Conservation (phyloP, 768 basidiomycete genomes). For the Boletus eberwhitei region DNA sequence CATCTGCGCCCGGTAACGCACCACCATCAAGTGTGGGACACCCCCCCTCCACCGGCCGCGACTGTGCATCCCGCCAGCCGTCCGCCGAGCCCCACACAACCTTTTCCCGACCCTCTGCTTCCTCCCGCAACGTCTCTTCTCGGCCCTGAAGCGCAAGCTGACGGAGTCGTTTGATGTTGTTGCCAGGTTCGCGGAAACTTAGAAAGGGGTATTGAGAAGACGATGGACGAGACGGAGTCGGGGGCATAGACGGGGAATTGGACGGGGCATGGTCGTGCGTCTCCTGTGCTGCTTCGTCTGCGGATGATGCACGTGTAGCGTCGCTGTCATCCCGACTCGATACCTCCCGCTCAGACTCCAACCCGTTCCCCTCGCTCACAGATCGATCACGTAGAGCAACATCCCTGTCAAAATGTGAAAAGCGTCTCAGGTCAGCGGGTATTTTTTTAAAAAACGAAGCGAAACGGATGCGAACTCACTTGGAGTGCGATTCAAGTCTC, state of each 20-base stretch:
- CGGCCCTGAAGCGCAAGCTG: slow-evolving; percentile 46
- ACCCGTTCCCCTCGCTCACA: neutral
- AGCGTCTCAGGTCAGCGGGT: neutral
- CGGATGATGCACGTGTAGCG: neutral
- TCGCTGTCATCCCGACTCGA: neutral
- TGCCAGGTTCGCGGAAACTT: slow-evolving; percentile 36
- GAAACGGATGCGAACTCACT: neutral
- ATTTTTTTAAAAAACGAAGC: too few relatives aligned
- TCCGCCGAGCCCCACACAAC: slow-evolving; percentile 37
- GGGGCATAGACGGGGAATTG: neutral
- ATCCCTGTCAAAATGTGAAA: neutral
- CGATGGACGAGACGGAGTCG: neutral
- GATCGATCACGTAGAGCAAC: neutral
- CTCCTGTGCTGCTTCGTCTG: neutral
- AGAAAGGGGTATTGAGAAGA: slow-evolving; percentile 15
- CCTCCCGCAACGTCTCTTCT: slow-evolving; percentile 36
- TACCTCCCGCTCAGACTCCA: neutral
- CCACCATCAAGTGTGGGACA: neutral
- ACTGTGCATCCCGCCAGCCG: neutral
- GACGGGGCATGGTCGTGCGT: neutral
- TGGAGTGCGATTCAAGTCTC: neutral
- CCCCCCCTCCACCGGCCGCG: neutral
- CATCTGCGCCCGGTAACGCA: slow-evolving; percentile 6
- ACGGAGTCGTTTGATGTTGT: slow-evolving; percentile 40
- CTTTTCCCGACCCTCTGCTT: slow-evolving; percentile 44